These are phyloP conservation scores for Diaporthe citri DNA, from an alignment of 2,329 filamentous ascomycete genomes.

Conservation along the genomic window DNA sequence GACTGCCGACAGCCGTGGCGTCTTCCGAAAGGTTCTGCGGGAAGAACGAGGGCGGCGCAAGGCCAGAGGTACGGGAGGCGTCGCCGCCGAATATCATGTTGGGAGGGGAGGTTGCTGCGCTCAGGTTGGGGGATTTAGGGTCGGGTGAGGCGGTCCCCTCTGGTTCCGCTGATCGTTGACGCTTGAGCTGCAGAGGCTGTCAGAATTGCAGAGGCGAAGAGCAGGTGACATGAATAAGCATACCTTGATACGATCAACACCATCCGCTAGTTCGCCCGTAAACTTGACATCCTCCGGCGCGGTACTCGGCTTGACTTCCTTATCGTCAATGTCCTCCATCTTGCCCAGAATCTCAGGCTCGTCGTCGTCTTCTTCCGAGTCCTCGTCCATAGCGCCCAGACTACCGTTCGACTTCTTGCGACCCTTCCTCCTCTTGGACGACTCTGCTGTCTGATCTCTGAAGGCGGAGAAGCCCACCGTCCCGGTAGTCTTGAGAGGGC, in stretches of 20 bases:
- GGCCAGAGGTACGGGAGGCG: constrained; percentile 38
- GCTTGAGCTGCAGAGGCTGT: constrained; percentile 74
- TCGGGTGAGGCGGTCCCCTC: constrained; percentile 59
- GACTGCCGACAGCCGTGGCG: constrained; percentile 69
- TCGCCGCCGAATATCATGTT: constrained; percentile 46
- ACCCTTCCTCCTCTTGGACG: constrained; percentile 68
- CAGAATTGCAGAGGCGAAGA: too few relatives aligned
- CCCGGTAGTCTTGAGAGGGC: constrained; percentile 86
- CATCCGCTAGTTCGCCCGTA: constrained; percentile 82
- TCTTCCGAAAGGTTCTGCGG: constrained; percentile 61
- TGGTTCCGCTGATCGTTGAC: constrained; percentile 81
- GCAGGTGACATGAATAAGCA: too few relatives aligned
- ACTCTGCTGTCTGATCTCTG: constrained; percentile 75
- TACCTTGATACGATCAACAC: constrained; percentile 86
- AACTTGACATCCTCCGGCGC: constrained; percentile 78
- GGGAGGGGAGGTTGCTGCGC: constrained; percentile 57
- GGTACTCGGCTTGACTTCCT: constrained; percentile 69
- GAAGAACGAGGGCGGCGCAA: constrained; percentile 52
- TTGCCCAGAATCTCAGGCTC: constrained; percentile 72
- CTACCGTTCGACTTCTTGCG: constrained; percentile 72
- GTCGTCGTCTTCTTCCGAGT: constrained; percentile 80
- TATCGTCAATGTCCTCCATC: constrained; percentile 74
- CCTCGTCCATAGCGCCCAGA: constrained; percentile 70
- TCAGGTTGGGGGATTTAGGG: constrained; percentile 60
- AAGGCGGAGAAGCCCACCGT: constrained; percentile 93